A percentile compares a stretch with the other conserved stretches of the same genome.
Conservation (phyloP, 768 basidiomycete species). For the Pisolithus tinctorius region DNA sequence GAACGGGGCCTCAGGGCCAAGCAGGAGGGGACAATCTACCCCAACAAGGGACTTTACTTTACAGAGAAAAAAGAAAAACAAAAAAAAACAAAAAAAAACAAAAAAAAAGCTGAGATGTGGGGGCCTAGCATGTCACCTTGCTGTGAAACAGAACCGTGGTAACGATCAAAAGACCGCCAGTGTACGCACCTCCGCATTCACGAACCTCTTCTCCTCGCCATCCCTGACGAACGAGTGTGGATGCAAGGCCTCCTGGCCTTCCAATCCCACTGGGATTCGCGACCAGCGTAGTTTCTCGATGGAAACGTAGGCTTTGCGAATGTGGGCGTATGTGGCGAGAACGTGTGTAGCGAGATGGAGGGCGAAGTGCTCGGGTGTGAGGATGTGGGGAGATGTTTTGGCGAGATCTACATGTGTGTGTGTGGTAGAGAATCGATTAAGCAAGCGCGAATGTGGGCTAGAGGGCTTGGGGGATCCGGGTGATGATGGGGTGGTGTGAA, state of each 20-base stretch:
- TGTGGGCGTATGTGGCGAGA: slow-evolving; percentile 72
- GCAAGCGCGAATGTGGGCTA: too few species aligned
- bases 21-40: too few species aligned
- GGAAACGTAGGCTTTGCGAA: slow-evolving; percentile 61
- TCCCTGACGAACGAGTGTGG: slow-evolving; percentile 81
- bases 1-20: too few species aligned
- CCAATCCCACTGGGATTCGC: slow-evolving; percentile 52
- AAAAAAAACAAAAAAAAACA: neutral
- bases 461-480: too few species aligned
- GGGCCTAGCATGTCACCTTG: too few species aligned
- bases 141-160: neutral
- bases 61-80: neutral
- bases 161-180: neutral
- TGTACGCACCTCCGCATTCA: slow-evolving; percentile 47
- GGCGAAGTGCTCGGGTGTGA: slow-evolving; percentile 79
- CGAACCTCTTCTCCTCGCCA: slow-evolving; percentile 81
- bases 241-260: slow-evolving; percentile 43
- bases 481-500: neutral
- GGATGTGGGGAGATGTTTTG: slow-evolving; percentile 83
- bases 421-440: neutral
- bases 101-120: neutral
- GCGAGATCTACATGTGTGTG: slow-evolving; percentile 52
- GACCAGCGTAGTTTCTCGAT: slow-evolving; percentile 82
- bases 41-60: too few species aligned
- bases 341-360: slow-evolving; percentile 82